A percentile compares a stretch with the other conserved stretches of the same genome.
Evolutionary conservation across 768 basidiomycete species (phyloP).

Genomic region (Pleurotus ostreatus): DNA sequence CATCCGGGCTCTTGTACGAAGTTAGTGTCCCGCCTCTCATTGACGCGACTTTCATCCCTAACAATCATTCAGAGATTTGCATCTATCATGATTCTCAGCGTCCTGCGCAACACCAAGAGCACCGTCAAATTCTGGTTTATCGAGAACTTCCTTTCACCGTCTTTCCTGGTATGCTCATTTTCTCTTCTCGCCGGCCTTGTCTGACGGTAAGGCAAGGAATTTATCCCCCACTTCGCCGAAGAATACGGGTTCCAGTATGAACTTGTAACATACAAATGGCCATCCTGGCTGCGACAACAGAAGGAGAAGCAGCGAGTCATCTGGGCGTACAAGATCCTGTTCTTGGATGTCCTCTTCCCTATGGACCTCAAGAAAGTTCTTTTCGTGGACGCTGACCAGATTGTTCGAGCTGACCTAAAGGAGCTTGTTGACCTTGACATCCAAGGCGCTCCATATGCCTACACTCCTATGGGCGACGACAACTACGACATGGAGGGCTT

Average conservation of each 20-base stretch:
- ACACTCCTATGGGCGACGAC: conserved; percentile 97
- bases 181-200: neutral
- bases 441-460: conserved; percentile 90
- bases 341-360: conserved; percentile 97
- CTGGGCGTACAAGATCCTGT: conserved; percentile 99
- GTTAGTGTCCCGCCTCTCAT: conserved; percentile 33
- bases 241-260: conserved; percentile 96
- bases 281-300: conserved; percentile 94
- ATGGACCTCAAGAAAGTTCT: conserved; percentile 99
- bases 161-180: conserved; percentile 70
- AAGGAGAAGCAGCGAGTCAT: conserved; percentile 98
- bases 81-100: conserved; percentile 97
- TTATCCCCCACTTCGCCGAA: conserved; percentile 88
- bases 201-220: conserved; percentile 53
- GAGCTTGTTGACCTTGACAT: conserved; percentile 93
- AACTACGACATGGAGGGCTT: conserved; percentile 96
- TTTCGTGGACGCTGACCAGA: conserved; percentile 97
- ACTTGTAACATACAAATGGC: conserved; percentile 99
- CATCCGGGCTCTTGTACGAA: conserved; percentile 95
- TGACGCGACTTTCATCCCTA: neutral
- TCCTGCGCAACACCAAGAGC: conserved; percentile 89
- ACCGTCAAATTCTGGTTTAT: conserved; percentile 99
- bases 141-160: conserved; percentile 96
- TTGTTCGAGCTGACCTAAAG: conserved; percentile 93
- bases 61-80: conserved; percentile 72